Evolutionary conservation across 305 asterid genomes (phyloP).

Genomic region (Andrographis paniculata): DNA sequence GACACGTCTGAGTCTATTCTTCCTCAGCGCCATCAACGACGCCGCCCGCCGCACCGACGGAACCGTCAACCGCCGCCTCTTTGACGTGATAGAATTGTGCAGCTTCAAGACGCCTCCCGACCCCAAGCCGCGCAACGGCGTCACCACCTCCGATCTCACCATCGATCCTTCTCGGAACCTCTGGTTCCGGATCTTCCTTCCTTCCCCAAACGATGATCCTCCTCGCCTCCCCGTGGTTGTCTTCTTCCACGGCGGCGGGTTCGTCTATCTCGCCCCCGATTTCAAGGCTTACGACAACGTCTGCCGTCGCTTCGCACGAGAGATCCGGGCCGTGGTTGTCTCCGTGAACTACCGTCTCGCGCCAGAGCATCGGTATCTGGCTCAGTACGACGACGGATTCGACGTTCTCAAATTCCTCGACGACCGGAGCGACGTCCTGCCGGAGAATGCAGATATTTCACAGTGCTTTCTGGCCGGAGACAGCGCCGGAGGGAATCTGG

Average conservation of each 20-base stretch:
- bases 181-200: conserved; percentile 32
- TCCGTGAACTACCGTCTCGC: conserved; percentile 37
- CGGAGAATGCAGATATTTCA: not conserved
- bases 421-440: not conserved
- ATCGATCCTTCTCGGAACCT: conserved; percentile 24
- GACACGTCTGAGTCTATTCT: not conserved
- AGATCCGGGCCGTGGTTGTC: conserved; percentile 19
- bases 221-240: conserved; percentile 21
- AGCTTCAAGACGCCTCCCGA: not conserved
- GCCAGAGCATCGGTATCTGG: conserved; percentile 28
- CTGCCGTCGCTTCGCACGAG: conserved; percentile 18
- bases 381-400: conserved; percentile 26
- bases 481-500: conserved; percentile 33
- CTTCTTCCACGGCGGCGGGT: conserved; percentile 33
- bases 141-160: conserved; percentile 20
- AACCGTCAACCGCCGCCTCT: conserved; percentile 9
- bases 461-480: conserved; percentile 24
- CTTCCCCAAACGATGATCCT: conserved; percentile 1
- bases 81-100: not conserved
- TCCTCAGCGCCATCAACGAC: not conserved
- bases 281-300: conserved; percentile 12
- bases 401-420: too few species aligned
- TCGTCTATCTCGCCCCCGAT: conserved; percentile 17
- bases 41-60: conserved; percentile 3
- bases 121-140: not conserved